phyloP scores from a whole-genome alignment of 768 basidiomycete species.

The Dacryopinax spathularia region DNA sequence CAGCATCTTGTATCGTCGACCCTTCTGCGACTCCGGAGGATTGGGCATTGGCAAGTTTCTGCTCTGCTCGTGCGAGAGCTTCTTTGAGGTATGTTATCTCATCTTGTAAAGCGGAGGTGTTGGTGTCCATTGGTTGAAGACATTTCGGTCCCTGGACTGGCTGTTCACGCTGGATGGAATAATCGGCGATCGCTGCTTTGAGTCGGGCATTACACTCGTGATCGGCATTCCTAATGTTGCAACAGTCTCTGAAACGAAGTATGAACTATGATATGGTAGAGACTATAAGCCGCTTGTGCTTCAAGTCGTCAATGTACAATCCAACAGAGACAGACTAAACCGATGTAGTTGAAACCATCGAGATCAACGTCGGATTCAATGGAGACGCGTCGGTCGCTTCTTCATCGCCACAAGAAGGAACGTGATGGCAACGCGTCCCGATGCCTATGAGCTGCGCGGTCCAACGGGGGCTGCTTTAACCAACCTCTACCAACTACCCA shows the following conservation, averaged over 20 bases:
- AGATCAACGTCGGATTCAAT: no score
- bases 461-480: not conserved
- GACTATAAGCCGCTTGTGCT: no score
- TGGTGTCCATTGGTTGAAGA: not conserved
- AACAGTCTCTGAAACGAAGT: no score
- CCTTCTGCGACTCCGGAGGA: not conserved
- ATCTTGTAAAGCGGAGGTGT: not conserved
- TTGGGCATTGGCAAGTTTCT: not conserved
- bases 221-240: no score
- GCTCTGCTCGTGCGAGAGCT: not conserved
- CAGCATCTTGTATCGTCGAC: not conserved
- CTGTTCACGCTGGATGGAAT: no score
- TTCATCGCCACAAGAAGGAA: not conserved
- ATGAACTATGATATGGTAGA: no score
- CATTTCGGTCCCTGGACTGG: no score
- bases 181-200: no score
- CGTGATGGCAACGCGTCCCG: not conserved
- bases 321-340: no score
- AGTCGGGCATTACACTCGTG: no score
- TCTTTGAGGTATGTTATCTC: not conserved
- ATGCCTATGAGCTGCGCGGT: not conserved
- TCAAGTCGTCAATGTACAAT: no score
- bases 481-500: not conserved
- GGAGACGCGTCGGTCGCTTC: not conserved
- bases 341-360: no score